These are phyloP conservation scores for Monilinia vaccinii-corymbosi DNA, from an alignment of 2,329 filamentous ascomycete genomes.

Conservation along the genomic window DNA sequence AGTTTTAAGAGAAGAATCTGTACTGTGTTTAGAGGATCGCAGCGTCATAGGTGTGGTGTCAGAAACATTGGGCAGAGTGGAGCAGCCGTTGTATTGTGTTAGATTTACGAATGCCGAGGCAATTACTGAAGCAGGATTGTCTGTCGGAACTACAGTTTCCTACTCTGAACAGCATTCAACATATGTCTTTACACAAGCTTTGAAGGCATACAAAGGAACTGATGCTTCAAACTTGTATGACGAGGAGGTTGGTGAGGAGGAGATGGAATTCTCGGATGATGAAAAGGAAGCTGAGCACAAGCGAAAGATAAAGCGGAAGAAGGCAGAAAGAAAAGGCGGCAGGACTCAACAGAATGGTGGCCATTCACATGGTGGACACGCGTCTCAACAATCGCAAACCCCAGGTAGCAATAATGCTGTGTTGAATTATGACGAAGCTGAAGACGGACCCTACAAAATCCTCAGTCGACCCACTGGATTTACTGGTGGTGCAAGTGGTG, in stretches of 20 bases:
- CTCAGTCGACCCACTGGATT: conserved; percentile 59
- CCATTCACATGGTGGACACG: conserved; percentile 30
- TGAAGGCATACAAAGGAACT: conserved; percentile 74
- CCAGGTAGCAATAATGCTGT: conserved; percentile 33
- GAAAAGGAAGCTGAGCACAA: conserved; percentile 85
- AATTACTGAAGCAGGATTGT: conserved; percentile 56
- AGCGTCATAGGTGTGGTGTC: conserved; percentile 72
- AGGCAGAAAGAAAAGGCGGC: conserved; percentile 44
- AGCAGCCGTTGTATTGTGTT: conserved; percentile 78
- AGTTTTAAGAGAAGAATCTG: conserved; percentile 75
- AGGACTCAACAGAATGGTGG: conserved; percentile 38
- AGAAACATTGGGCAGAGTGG: conserved; percentile 78
- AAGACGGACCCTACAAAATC: conserved; percentile 63
- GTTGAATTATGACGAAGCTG: conserved; percentile 59
- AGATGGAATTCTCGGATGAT: conserved; percentile 93
- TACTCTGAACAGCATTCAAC: conserved; percentile 72
- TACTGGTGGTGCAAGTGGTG: conserved; percentile 32
- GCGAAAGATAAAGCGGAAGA: conserved; percentile 58
- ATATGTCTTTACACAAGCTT: conserved; percentile 77
- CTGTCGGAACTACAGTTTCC: conserved; percentile 61
- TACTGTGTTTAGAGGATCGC: conserved; percentile 70
- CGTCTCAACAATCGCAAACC: conserved; percentile 27
- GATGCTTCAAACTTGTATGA: conserved; percentile 94
- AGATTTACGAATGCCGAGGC: conserved; percentile 62
- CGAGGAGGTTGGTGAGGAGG: conserved; percentile 77